These are phyloP conservation scores for Penicillium sclerotiorum DNA, from an alignment of 2,329 filamentous ascomycete genomes.

Conservation along the genomic window DNA sequence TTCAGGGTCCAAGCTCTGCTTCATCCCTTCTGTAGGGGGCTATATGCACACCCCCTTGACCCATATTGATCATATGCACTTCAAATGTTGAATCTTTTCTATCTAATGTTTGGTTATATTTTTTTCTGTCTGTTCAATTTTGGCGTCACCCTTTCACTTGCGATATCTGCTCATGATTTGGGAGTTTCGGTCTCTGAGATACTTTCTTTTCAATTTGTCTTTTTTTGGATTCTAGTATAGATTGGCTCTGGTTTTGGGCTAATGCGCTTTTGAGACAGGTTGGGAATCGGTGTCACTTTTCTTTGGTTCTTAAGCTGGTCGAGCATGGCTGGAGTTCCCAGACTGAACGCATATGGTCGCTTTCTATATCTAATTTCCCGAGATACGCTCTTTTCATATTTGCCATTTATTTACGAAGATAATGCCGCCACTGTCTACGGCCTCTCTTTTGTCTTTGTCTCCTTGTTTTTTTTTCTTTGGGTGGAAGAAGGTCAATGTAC, in stretches of 20 bases:
- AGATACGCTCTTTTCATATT: constrained; percentile 9
- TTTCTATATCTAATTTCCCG: constrained; percentile 15
- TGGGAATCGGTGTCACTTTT: constrained; percentile 11
- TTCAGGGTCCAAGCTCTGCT: not conserved
- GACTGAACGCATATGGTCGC: constrained; percentile 22
- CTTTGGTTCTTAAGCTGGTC: constrained; percentile 20
- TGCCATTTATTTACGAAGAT: constrained; percentile 37
- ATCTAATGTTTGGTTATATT: not conserved
- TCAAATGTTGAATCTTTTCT: not conserved
- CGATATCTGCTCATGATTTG: constrained; percentile 11
- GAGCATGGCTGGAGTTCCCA: constrained; percentile 31
- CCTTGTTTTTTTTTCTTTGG: not conserved
- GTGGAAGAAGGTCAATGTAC: too few species aligned
- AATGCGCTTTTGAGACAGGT: constrained; percentile 10
- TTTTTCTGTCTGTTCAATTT: constrained; percentile 9
- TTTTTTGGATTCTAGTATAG: constrained; percentile 16
- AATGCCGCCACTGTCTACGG: constrained; percentile 18
- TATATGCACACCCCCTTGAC: not conserved
- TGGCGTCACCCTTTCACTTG: constrained; percentile 6
- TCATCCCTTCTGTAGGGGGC: not conserved
- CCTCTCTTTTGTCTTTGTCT: not conserved
- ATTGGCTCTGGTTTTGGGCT: constrained; percentile 13
- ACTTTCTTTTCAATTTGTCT: constrained; percentile 6
- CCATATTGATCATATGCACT: too few species aligned
- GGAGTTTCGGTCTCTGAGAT: constrained; percentile 19